These are phyloP conservation scores for Copromyces sp. DNA, from an alignment of 495 filamentous ascomycete genomes.

Conservation along the genomic window DNA sequence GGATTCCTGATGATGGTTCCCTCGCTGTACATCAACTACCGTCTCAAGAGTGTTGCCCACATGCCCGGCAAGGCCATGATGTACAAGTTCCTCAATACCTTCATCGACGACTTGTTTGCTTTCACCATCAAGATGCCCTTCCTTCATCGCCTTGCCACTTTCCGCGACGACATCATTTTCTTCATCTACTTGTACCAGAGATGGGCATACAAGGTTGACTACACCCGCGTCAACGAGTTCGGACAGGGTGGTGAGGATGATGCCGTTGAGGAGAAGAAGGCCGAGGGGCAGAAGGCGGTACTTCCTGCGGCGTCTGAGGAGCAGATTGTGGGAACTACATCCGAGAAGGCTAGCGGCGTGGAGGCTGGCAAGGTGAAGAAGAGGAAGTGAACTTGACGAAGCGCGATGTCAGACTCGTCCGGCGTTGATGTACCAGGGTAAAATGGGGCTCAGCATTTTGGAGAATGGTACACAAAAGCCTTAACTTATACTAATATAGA, in stretches of 20 bases:
- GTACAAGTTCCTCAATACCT: constrained; percentile 88
- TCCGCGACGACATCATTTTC: constrained; percentile 95
- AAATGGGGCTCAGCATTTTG: background rate
- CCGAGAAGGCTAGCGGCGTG: constrained; percentile 31
- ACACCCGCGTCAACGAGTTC: constrained; percentile 90
- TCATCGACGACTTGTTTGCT: constrained; percentile 67
- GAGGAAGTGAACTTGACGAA: constrained; percentile 28
- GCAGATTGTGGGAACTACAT: constrained; percentile 10
- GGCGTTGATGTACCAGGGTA: background rate
- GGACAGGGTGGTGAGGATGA: constrained; percentile 91
- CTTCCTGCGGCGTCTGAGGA: constrained; percentile 3
- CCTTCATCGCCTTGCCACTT: constrained; percentile 85
- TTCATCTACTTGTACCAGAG: constrained; percentile 97
- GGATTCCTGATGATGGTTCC: constrained; percentile 99
- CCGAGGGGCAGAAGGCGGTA: constrained; percentile 16
- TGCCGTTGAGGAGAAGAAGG: constrained; percentile 42
- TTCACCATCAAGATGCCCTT: constrained; percentile 99
- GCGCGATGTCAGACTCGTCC: background rate
- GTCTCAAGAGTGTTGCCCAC: constrained; percentile 90
- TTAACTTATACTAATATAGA: background rate
- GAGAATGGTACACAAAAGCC: background rate
- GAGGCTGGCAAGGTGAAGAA: constrained; percentile 37
- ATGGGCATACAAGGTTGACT: constrained; percentile 88
- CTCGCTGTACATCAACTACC: constrained; percentile 95
- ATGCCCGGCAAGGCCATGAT: constrained; percentile 95